Evolutionary conservation across 2,329 filamentous ascomycete genomes (phyloP).

Genomic region (Fusarium tjaetaba): DNA sequence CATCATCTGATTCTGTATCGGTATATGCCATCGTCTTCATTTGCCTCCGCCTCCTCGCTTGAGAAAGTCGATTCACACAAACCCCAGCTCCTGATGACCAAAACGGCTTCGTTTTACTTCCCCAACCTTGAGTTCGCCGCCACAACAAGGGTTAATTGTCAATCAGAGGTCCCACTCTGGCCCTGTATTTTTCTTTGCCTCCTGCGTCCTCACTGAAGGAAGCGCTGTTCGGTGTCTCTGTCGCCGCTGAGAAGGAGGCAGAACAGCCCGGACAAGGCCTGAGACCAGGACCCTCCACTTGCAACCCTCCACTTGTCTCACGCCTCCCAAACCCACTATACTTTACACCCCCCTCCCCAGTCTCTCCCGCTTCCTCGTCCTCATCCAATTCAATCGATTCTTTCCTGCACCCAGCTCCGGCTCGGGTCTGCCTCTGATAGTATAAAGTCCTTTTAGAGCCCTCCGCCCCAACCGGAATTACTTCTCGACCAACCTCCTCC

Average conservation of each 20-base stretch:
- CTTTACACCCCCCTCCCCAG: constrained; percentile 25
- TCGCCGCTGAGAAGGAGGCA: constrained; percentile 8
- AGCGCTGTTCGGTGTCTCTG: constrained; percentile 13
- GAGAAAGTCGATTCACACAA: constrained; percentile 10
- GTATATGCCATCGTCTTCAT: background rate
- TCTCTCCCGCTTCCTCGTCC: constrained; percentile 30
- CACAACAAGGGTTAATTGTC: constrained; percentile 23
- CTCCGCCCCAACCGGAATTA: constrained; percentile 37
- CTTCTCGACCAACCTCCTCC: constrained; percentile 27
- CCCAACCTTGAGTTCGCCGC: constrained; percentile 30
- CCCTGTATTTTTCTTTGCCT: constrained; percentile 17
- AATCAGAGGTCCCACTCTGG: constrained; percentile 4
- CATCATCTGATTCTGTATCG: constrained; percentile 6
- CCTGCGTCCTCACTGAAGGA: constrained; percentile 11
- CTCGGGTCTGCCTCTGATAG: constrained; percentile 38
- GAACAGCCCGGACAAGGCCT: background rate
- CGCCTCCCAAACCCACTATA: constrained; percentile 26
- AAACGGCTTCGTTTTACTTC: constrained; percentile 15
- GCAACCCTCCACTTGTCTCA: constrained; percentile 40
- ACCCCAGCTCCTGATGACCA: constrained; percentile 14
- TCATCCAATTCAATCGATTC: constrained; percentile 23
- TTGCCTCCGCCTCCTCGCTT: constrained; percentile 16
- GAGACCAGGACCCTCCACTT: constrained; percentile 22
- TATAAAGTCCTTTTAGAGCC: constrained; percentile 44
- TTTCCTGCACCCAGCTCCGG: constrained; percentile 32